These are phyloP conservation scores for Sphagnurus paluster DNA, from an alignment of 1,284 basidiomycete genomes.

Conservation along the genomic window DNA sequence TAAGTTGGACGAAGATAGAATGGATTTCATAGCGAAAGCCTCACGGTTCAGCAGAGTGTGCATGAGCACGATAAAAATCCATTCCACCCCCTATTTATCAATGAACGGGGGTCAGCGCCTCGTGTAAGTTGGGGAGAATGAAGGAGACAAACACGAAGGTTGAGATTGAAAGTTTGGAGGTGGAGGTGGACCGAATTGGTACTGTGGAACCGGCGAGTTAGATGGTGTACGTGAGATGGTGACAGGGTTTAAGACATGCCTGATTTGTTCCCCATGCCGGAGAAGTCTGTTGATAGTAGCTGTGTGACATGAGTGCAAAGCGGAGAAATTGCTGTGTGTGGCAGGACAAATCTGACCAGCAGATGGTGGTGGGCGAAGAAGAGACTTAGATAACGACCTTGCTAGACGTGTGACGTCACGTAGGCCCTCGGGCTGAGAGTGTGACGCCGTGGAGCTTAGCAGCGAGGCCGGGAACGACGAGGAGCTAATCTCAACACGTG, in stretches of 20 bases:
- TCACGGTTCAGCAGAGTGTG: conserved; percentile 55
- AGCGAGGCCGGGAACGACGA: neutral
- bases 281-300: conserved; percentile 44
- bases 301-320: conserved; percentile 19
- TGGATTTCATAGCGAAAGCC: conserved; percentile 27
- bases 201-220: conserved; percentile 29
- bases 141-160: conserved; percentile 48
- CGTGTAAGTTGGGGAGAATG: conserved; percentile 18
- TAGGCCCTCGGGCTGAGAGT: neutral
- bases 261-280: conserved; percentile 53
- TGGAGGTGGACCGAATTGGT: conserved; percentile 55
- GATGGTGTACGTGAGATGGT: conserved; percentile 7
- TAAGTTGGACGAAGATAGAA: conserved; percentile 18
- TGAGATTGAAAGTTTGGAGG: conserved; percentile 57
- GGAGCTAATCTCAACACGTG: conserved; percentile 1
- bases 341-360: conserved; percentile 6
- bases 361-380: conserved; percentile 1
- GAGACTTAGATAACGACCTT: neutral
- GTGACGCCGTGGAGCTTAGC: neutral
- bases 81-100: conserved; percentile 51
- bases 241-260: conserved; percentile 26
- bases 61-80: conserved; percentile 65
- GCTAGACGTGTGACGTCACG: conserved; percentile 17
- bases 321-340: conserved; percentile 3
- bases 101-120: conserved; percentile 15